Evolutionary conservation across 495 filamentous ascomycete species (phyloP).

Genomic region (Talaromyces nanjingensis): DNA sequence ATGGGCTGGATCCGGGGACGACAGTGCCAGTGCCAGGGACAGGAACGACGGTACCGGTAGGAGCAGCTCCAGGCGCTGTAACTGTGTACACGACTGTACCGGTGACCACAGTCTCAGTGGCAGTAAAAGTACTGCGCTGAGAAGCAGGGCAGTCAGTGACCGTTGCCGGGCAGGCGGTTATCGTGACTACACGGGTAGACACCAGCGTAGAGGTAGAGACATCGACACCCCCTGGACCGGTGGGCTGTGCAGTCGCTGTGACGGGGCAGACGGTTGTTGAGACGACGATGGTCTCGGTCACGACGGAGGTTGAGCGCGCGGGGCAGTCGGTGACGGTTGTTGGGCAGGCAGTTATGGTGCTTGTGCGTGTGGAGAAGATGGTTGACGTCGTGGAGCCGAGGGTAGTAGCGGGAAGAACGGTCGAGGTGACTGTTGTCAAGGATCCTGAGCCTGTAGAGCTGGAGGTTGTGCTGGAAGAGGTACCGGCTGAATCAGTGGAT

Average conservation of each 20-base stretch:
- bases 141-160: constrained; percentile 19
- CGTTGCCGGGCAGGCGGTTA: constrained; percentile 17
- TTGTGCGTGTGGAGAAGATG: constrained; percentile 24
- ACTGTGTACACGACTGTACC: constrained; percentile 7
- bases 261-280: constrained; percentile 25
- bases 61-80: neutral
- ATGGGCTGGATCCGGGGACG: neutral
- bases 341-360: constrained; percentile 29
- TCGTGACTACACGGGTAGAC: constrained; percentile 14
- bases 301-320: constrained; percentile 13
- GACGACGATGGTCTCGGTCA: constrained; percentile 22
- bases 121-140: constrained; percentile 14
- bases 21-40: neutral
- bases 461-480: neutral
- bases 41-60: neutral
- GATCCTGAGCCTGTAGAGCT: neutral
- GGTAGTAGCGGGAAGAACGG: neutral
- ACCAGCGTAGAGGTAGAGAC: constrained; percentile 14
- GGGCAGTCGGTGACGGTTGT: constrained; percentile 22
- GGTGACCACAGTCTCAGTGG: constrained; percentile 17
- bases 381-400: constrained; percentile 24
- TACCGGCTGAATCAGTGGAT: neutral
- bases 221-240: constrained; percentile 1
- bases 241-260: constrained; percentile 10
- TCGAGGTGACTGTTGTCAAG: neutral